phyloP scores from a whole-genome alignment of 257 asterid species.

The Primulina huaijiensis region DNA sequence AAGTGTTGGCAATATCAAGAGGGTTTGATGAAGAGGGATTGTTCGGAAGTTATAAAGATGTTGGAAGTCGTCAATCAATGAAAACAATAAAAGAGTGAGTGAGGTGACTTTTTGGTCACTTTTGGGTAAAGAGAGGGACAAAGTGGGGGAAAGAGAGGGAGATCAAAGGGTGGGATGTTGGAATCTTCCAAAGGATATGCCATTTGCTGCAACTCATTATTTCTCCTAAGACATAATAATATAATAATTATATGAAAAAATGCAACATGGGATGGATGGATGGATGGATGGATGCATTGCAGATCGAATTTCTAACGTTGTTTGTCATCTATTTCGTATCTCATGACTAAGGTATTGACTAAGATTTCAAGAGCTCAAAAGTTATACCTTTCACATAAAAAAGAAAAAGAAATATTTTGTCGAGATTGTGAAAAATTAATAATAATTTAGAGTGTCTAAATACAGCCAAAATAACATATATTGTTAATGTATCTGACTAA shows the following conservation, averaged over 20 bases:
- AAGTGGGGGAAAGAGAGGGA: slow-evolving; percentile 21
- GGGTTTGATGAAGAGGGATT: slow-evolving; percentile 37
- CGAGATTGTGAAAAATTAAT: no score
- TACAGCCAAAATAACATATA: no score
- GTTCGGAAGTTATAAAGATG: slow-evolving; percentile 31
- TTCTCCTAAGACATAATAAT: neutral
- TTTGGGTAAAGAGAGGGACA: slow-evolving; percentile 35
- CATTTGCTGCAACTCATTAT: slow-evolving; percentile 37
- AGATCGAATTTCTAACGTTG: neutral
- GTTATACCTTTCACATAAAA: no score
- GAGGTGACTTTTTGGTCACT: slow-evolving; percentile 47
- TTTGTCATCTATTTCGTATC: no score
- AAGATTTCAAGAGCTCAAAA: no score
- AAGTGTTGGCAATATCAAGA: slow-evolving; percentile 30
- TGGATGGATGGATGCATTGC: neutral
- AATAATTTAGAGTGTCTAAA: no score
- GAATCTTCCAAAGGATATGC: slow-evolving; percentile 63
- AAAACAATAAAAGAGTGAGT: slow-evolving; percentile 27
- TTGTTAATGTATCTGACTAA: no score
- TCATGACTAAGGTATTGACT: no score
- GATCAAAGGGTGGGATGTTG: slow-evolving; percentile 20
- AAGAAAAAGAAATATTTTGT: no score
- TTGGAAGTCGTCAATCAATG: slow-evolving; percentile 29
- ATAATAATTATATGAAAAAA: no score
- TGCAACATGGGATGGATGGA: neutral